A percentile compares a stretch with the other conserved stretches of the same genome.
phyloP scores from a whole-genome alignment of 345 rosid species.

The Eutrema heterophyllum region DNA sequence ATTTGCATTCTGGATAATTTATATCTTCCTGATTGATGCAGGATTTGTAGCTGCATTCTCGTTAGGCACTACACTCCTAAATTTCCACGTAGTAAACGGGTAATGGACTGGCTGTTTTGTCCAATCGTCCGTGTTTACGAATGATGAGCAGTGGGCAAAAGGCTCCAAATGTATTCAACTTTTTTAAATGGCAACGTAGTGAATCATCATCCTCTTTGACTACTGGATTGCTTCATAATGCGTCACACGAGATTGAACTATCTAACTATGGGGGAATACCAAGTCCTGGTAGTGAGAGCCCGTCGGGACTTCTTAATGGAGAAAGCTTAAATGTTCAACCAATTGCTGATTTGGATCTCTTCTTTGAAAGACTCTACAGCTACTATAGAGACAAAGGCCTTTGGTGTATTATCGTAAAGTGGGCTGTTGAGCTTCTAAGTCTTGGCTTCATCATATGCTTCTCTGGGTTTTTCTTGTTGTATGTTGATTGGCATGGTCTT shows the following conservation, averaged over 20 bases:
- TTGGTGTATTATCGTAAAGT: slow-evolving; percentile 89
- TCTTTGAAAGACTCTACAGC: slow-evolving; percentile 85
- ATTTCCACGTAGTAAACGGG: slow-evolving; percentile 34
- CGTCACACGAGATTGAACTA: slow-evolving; percentile 82
- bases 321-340: slow-evolving; percentile 77
- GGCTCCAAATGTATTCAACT: slow-evolving; percentile 51
- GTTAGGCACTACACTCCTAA: background rate
- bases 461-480: slow-evolving; percentile 92
- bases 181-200: slow-evolving; percentile 63
- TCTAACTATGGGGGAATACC: slow-evolving; percentile 75
- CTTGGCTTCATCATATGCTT: slow-evolving; percentile 87
- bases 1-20: background rate
- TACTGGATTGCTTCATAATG: slow-evolving; percentile 73
- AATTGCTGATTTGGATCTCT: slow-evolving; percentile 88
- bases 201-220: slow-evolving; percentile 74
- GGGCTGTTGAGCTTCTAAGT: slow-evolving; percentile 93
- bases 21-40: background rate
- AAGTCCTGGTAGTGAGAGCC: slow-evolving; percentile 97
- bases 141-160: slow-evolving; percentile 85
- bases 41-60: slow-evolving; percentile 26
- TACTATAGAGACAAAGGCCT: slow-evolving; percentile 96
- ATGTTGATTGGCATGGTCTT: slow-evolving; percentile 97
- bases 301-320: slow-evolving; percentile 91
- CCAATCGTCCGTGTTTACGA: slow-evolving; percentile 46
- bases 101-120: slow-evolving; percentile 78